These are phyloP conservation scores for Spathaspora passalidarum DNA, from an alignment of 805 yeast genomes.

Conservation along the genomic window DNA sequence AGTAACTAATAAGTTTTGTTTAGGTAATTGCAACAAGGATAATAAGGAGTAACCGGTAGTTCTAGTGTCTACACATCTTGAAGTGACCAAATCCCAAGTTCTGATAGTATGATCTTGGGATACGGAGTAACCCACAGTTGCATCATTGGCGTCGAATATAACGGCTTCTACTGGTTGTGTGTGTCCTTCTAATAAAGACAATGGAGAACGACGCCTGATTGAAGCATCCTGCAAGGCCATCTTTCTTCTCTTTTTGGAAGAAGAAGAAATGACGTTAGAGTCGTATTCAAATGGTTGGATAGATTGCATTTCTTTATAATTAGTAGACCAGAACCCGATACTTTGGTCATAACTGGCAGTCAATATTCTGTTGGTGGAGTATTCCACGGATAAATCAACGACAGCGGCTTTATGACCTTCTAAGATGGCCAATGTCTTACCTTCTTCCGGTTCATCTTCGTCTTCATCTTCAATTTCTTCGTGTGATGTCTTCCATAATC, in stretches of 20 bases:
- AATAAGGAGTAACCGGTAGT: slow-evolving; percentile 82
- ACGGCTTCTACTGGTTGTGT: slow-evolving; percentile 85
- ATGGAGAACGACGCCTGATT: slow-evolving; percentile 77
- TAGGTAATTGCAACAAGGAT: slow-evolving; percentile 67
- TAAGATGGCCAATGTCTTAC: slow-evolving; percentile 77
- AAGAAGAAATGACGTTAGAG: slow-evolving; percentile 57
- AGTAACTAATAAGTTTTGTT: slow-evolving; percentile 70
- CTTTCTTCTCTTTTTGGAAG: slow-evolving; percentile 86
- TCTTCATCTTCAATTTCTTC: slow-evolving; percentile 44
- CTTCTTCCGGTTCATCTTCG: slow-evolving; percentile 48
- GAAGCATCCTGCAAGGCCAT: slow-evolving; percentile 74
- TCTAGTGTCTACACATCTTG: slow-evolving; percentile 81
- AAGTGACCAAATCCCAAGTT: slow-evolving; percentile 94
- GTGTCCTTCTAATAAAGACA: slow-evolving; percentile 78
- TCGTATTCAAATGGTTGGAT: slow-evolving; percentile 45
- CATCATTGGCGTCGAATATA: slow-evolving; percentile 67
- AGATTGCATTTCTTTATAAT: slow-evolving; percentile 74
- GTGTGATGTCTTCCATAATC: slow-evolving; percentile 76
- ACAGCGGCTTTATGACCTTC: slow-evolving; percentile 91
- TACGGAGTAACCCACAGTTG: slow-evolving; percentile 86
- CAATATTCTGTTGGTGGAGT: slow-evolving; percentile 56
- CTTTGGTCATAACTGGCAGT: slow-evolving; percentile 83
- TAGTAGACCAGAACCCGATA: slow-evolving; percentile 87
- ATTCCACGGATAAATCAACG: slow-evolving; percentile 65
- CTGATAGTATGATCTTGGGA: slow-evolving; percentile 93